A percentile compares a stretch with the other conserved stretches of the same genome.
phyloP scores from a whole-genome alignment of 139 green algal species.

The Micractinium conductrix region DNA sequence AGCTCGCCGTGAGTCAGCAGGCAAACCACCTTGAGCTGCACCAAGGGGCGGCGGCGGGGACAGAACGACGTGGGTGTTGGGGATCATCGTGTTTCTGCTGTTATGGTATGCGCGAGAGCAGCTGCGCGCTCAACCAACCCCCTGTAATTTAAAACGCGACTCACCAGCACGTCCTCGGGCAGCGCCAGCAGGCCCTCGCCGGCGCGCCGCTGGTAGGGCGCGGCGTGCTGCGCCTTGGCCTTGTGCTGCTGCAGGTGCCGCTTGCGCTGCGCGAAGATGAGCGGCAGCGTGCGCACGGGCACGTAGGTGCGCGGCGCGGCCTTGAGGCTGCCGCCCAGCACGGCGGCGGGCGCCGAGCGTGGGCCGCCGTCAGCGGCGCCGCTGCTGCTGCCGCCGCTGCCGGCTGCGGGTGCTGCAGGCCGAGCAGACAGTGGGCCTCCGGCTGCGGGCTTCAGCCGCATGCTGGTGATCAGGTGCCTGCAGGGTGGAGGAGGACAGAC shows the following conservation, averaged over 20 bases:
- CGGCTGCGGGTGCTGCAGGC: not conserved
- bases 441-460: slow-evolving; percentile 24
- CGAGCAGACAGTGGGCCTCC: not conserved
- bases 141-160: not conserved
- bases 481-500: not conserved
- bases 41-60: not conserved
- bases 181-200: slow-evolving; percentile 46
- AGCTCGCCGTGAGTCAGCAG: slow-evolving; percentile 56
- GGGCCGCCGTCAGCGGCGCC: not conserved
- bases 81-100: not conserved
- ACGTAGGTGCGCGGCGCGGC: slow-evolving; percentile 23
- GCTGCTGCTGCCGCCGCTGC: not conserved
- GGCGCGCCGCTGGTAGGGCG: slow-evolving; percentile 26
- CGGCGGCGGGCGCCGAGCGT: not conserved
- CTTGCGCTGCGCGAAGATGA: slow-evolving; percentile 46
- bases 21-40: slow-evolving; percentile 59
- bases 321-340: not conserved
- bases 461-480: slow-evolving; percentile 36
- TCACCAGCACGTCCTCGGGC: slow-evolving; percentile 58
- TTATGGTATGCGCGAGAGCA: too few relatives aligned
- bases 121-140: too few relatives aligned
- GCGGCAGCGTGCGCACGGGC: slow-evolving; percentile 31
- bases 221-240: slow-evolving; percentile 9
- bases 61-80: not conserved
- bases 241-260: slow-evolving; percentile 38